Evolutionary conservation across 2,329 filamentous ascomycete species (phyloP), one percentile per base, ranked within the genome.

Genomic region (Exserohilum rostratum): DNA sequence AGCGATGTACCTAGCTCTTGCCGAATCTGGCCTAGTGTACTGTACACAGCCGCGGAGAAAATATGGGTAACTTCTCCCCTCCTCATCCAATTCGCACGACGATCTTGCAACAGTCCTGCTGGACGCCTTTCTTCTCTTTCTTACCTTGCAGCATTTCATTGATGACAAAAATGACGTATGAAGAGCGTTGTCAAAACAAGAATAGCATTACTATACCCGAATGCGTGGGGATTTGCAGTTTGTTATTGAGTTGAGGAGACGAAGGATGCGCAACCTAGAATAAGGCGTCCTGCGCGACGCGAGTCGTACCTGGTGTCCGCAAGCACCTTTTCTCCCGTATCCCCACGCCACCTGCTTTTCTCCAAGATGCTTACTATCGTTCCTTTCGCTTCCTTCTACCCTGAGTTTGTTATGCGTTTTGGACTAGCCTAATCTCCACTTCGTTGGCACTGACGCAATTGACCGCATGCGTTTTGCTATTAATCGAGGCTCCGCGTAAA

Each of bases 271-370:
- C n/a, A n/a, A n/a, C n/a, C 38, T 12, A 7, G 42, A 35, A 11
- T 47, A n/a, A 54, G 55, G 54, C 54, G 35, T 35, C 50, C 54
- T 22, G 18, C 50, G 20, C 42, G 49, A 45, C 30, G 27, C 44
- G 40, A 6, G 30, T 37, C 13, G 22, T 27, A 3, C 12, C n/a
- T 35, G n/a, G n/a, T n/a, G n/a, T 15, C 20, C 18, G 37, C 20
- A 11, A 25, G 25, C 20, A 12, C 37, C 18, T 20, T 22, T 10
- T 39, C n/a, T 18, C 3, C 17, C 34, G 2, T 37, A 40, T 13
- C 5, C 38, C 11, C 13, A 11, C 13, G 13, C 22, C 11, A 22
- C 20, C 38, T 12, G n/a, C 27, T 27, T 15, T 20, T 40, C 22
- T 40, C 38, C 42, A 45, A 33, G 12, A 33, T 22, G 35, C 18